Evolutionary conservation across 140 eudicot genomes (phyloP).

Genomic region (Cichorium intybus): DNA sequence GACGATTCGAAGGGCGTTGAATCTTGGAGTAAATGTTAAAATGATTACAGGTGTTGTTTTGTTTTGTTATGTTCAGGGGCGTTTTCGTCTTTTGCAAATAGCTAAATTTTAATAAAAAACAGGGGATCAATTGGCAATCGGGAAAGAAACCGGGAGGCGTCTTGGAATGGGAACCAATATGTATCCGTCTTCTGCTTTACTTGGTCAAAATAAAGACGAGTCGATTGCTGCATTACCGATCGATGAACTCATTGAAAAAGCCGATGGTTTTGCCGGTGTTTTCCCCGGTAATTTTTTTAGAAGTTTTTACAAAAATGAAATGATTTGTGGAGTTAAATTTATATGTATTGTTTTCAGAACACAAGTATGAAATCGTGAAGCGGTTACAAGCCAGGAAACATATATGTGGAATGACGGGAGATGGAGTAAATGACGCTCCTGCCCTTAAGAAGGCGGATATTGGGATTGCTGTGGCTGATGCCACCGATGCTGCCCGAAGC

Average conservation of each 20-base stretch:
- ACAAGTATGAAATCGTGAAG: conserved; percentile 94
- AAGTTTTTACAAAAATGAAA: background rate
- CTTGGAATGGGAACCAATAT: conserved; percentile 99
- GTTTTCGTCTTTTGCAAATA: background rate
- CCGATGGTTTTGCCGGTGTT: conserved; percentile 99
- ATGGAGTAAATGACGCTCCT: conserved; percentile 99
- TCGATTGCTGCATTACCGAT: conserved; percentile 90
- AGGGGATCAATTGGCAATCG: conserved; percentile 99
- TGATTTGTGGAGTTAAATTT: background rate
- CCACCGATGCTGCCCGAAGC: conserved; percentile 99
- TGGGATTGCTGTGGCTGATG: conserved; percentile 99
- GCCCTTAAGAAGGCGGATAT: conserved; percentile 98
- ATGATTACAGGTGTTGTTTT: conserved; percentile 84
- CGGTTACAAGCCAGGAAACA: conserved; percentile 97
- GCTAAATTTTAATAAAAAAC: background rate
- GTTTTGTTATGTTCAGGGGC: background rate
- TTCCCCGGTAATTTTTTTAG: conserved; percentile 68
- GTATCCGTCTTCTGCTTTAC: conserved; percentile 98
- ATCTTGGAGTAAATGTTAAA: conserved; percentile 97
- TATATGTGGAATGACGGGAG: conserved; percentile 99
- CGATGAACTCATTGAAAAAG: conserved; percentile 97
- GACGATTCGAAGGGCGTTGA: conserved; percentile 92
- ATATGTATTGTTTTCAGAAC: conserved; percentile 47
- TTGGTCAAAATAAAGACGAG: conserved; percentile 96
- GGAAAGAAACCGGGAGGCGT: conserved; percentile 99